A percentile compares a stretch with the other conserved stretches of the same genome.
These are phyloP conservation scores for Annulohypoxylon nitens DNA, from an alignment of 495 filamentous ascomycete species.

Conservation along the genomic window DNA sequence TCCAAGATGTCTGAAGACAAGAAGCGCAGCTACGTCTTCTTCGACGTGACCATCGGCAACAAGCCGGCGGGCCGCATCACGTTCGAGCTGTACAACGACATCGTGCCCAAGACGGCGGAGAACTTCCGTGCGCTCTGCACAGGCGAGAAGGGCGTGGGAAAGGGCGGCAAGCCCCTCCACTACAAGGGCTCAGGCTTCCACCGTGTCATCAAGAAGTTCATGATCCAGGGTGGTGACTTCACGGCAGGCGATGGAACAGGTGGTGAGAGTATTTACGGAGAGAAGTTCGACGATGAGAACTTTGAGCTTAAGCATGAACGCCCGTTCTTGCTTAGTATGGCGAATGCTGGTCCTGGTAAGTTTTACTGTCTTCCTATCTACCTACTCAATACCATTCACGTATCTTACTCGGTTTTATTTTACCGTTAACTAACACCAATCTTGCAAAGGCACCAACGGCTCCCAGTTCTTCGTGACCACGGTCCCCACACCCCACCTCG, in stretches of 20 bases:
- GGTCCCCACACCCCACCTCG: slow-evolving; percentile 90
- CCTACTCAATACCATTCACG: background rate
- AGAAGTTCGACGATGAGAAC: slow-evolving; percentile 98
- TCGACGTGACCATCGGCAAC: slow-evolving; percentile 86
- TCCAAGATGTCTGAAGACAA: slow-evolving; percentile 53
- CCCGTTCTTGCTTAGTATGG: slow-evolving; percentile 96
- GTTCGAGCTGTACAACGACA: slow-evolving; percentile 89
- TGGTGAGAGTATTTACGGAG: slow-evolving; percentile 97
- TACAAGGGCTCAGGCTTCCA: slow-evolving; percentile 96
- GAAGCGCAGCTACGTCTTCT: slow-evolving; percentile 81
- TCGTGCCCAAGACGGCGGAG: slow-evolving; percentile 93
- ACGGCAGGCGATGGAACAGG: slow-evolving; percentile 94
- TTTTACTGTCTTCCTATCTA: slow-evolving; percentile 24
- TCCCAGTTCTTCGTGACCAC: slow-evolving; percentile 99
- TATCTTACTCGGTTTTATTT: background rate
- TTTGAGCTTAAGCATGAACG: slow-evolving; percentile 94
- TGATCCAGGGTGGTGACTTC: slow-evolving; percentile 99
- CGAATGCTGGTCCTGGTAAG: slow-evolving; percentile 94
- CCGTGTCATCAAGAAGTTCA: slow-evolving; percentile 97
- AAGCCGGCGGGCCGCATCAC: slow-evolving; percentile 78
- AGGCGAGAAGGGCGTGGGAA: slow-evolving; percentile 86
- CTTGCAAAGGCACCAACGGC: slow-evolving; percentile 82
- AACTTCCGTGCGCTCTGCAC: slow-evolving; percentile 98
- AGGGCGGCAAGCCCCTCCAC: slow-evolving; percentile 85
- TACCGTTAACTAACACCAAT: slow-evolving; percentile 10